Evolutionary conservation across 2,329 filamentous ascomycete genomes (phyloP).

Genomic region (Helotiales sp.): DNA sequence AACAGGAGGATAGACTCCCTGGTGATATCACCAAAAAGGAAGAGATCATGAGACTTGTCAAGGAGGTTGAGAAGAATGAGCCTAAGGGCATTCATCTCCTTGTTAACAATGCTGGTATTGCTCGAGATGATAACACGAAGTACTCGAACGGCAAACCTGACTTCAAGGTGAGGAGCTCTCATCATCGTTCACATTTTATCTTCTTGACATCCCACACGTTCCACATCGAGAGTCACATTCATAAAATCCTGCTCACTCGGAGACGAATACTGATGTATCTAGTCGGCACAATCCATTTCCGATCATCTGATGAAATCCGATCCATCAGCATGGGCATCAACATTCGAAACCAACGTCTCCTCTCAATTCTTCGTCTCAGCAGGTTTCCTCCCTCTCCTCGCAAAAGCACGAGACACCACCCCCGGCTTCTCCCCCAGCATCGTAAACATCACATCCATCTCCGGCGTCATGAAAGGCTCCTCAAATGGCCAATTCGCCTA

Average conservation of each 20-base stretch:
- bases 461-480: slow-evolving; percentile 32
- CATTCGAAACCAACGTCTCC: slow-evolving; percentile 73
- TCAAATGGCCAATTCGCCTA: slow-evolving; percentile 23
- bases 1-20: slow-evolving; percentile 36
- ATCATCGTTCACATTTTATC: background rate
- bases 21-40: slow-evolving; percentile 60
- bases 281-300: slow-evolving; percentile 45
- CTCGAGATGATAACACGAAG: slow-evolving; percentile 51
- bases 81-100: slow-evolving; percentile 56
- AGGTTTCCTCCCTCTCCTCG: slow-evolving; percentile 58
- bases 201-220: background rate
- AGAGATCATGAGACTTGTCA: slow-evolving; percentile 52
- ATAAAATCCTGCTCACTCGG: background rate
- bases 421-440: slow-evolving; percentile 21
- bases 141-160: slow-evolving; percentile 50
- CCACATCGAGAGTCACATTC: background rate
- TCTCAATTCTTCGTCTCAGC: slow-evolving; percentile 63
- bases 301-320: slow-evolving; percentile 50
- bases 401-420: slow-evolving; percentile 45
- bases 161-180: slow-evolving; percentile 36
- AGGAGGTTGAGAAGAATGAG: slow-evolving; percentile 54
- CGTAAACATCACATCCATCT: slow-evolving; percentile 22
- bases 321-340: slow-evolving; percentile 61
- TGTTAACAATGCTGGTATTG: slow-evolving; percentile 58
- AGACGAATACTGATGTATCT: background rate